Evolutionary conservation across 2,329 filamentous ascomycete species (phyloP), one percentile per base, ranked within the genome.

Genomic region (Colletotrichum horii): DNA sequence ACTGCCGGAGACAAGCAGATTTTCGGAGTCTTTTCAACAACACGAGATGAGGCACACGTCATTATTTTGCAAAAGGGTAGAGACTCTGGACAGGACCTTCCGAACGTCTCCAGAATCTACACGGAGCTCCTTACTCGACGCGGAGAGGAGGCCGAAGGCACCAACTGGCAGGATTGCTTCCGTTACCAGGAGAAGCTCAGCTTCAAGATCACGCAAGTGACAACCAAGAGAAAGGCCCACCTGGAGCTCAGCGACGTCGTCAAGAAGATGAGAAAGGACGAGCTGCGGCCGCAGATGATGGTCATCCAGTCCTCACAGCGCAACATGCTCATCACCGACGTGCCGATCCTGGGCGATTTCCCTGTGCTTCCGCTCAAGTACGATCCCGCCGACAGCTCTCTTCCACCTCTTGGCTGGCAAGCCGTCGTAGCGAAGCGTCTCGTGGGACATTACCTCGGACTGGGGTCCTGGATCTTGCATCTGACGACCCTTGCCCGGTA

Each of bases 361-460:
- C 97, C 97, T 0, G 91, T 96, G 16, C 85, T 99, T 60, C 91
- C 94, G 1, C 89, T 99, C 64, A 94, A 94, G 80, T 94, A 95
- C 75, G 95, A 98, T 80, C 90, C 94, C 30, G 91, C 93, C 0
- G 97, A 99, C 81, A 95, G 94, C 83, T 94, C 96, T 48, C 88
- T 98, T 6, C 97, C 97, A 12, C 96, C 96, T 1, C 89, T 99
- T 19, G 96, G 96, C 3, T 99, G 97, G 97, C 97, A 98, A 83
- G 89, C 92, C 0, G 96, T 98, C 75, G 93, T 97, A 74, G 95
- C 96, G 3, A 95, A 95, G 80, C 92, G 96, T 30, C 87, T 98
- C 12, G 93, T 98, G 11, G 93, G 93, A 32, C 95, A 98, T 81
- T 99, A 98, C 82, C 90, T 99, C 16, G 95, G 95, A 73, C 91